A percentile compares a stretch with the other conserved stretches of the same genome.
These are phyloP conservation scores for Sicyos edulis DNA, from an alignment of 306 rosid species.

Conservation along the genomic window DNA sequence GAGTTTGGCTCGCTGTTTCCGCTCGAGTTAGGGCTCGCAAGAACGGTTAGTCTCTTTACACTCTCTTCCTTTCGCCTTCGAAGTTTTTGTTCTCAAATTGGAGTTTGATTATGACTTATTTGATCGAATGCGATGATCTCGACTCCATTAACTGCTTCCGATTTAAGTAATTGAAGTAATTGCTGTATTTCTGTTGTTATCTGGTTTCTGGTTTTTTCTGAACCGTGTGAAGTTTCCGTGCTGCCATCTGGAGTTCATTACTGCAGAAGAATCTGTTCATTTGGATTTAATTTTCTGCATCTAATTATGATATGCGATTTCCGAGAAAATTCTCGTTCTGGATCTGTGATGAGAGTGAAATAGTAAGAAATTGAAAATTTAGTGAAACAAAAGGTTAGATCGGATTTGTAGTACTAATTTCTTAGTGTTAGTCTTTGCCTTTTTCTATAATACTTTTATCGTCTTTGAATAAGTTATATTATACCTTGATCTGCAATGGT, in stretches of 20 bases:
- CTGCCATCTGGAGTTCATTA: background rate
- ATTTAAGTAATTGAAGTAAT: background rate
- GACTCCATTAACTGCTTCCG: background rate
- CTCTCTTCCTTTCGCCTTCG: background rate
- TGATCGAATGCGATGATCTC: background rate
- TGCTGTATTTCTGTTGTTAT: background rate
- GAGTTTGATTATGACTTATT: background rate
- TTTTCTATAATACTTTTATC: background rate
- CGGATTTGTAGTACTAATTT: background rate
- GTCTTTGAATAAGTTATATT: background rate
- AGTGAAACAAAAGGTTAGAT: background rate
- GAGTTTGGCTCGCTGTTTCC: slow-evolving; percentile 63
- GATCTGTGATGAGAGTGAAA: background rate
- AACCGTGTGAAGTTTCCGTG: background rate
- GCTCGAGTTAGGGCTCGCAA: slow-evolving; percentile 52
- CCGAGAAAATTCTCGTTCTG: background rate
- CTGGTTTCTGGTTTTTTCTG: background rate
- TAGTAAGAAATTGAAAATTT: background rate
- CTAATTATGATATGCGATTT: background rate
- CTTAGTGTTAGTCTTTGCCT: background rate
- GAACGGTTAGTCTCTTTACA: slow-evolving; percentile 34
- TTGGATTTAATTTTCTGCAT: background rate
- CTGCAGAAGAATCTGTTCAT: background rate
- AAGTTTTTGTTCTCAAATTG: background rate
- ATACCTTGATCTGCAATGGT: slow-evolving; percentile 6